phyloP scores from a whole-genome alignment of 352 stramenopile species.

The Phytophthora colocasiae region DNA sequence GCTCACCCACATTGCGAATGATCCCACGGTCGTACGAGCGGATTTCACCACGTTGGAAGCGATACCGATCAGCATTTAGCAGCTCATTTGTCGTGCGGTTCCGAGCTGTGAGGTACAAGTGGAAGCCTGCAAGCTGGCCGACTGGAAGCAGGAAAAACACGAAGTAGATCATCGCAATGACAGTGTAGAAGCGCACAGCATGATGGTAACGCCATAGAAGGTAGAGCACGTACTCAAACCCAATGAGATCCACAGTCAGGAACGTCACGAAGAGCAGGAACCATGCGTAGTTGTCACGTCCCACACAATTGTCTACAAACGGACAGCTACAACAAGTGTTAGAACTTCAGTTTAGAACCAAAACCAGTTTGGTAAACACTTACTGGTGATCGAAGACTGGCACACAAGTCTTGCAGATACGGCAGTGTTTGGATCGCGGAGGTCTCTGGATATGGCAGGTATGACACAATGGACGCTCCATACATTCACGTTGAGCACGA shows the following conservation, averaged over 20 bases:
- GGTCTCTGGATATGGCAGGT: slow-evolving; percentile 84
- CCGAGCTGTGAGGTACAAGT: slow-evolving; percentile 73
- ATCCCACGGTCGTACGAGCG: slow-evolving; percentile 59
- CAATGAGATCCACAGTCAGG: slow-evolving; percentile 53
- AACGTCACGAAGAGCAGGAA: slow-evolving; percentile 73
- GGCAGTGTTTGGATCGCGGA: slow-evolving; percentile 84
- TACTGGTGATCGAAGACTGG: slow-evolving; percentile 98
- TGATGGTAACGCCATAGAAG: slow-evolving; percentile 56
- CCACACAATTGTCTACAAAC: slow-evolving; percentile 99
- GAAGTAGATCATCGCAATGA: slow-evolving; percentile 55
- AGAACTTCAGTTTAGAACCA: slow-evolving; percentile 12
- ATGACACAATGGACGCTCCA: slow-evolving; percentile 83
- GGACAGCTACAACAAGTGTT: slow-evolving; percentile 77
- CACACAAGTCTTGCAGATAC: slow-evolving; percentile 94
- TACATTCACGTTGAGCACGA: slow-evolving; percentile 33
- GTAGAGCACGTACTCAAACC: slow-evolving; percentile 70
- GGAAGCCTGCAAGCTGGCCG: slow-evolving; percentile 64
- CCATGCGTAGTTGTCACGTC: slow-evolving; percentile 96
- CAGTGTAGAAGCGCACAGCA: slow-evolving; percentile 38
- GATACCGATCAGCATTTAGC: slow-evolving; percentile 74
- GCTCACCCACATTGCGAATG: slow-evolving; percentile 52
- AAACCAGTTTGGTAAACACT: slow-evolving; percentile 23
- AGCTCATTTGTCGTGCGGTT: slow-evolving; percentile 87
- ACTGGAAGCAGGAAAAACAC: slow-evolving; percentile 57
- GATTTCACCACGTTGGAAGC: slow-evolving; percentile 45